Evolutionary conservation across 352 stramenopile genomes (phyloP), one percentile per base, ranked within the genome.

Genomic region (Pythium scleroteichum): DNA sequence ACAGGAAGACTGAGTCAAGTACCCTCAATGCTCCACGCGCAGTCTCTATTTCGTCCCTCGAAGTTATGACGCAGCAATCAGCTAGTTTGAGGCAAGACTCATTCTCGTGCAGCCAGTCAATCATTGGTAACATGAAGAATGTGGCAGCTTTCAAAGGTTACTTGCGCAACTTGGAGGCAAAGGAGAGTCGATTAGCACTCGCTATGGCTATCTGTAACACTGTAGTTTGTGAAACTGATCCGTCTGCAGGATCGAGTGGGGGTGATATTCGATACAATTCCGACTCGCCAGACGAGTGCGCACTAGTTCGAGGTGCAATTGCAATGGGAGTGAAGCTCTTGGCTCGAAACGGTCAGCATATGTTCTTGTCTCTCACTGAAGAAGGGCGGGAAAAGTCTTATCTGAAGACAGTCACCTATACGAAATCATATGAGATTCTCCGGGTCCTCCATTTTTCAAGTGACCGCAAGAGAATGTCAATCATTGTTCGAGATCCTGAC

Each of bases 211-310:
- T 88, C 10, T 95, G 87, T 48, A 84, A 96, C 45, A 94, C 85
- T 0, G 87, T 96, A 0, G 92, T 99, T 5, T 88, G 80, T 17
- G 78, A 90, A 60, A 60, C 73, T 17, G 73, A 85, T 32, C 41
- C 67, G 35, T 57, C 49, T 0, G 39, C 54, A 5, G 50, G 32
- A 3, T 23, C 55, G 12, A 64, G 40, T 5, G 73, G 60, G 10
- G 71, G 69, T 33, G 71, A 73, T 8, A 62, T 94, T 14, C 64
- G 64, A 14, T 97, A 97, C 67, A 95, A 96, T 57, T 94, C 94
- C 3, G 89, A 96, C 54, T 97, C 88, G 7, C 94, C 94, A 0
- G 94, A 98, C 59, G 94, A 98, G 62, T 88, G 88, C 33, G 94
- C 94, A 7, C 74, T 98, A 0, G 94, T 98, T 0, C 68, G 84